Conservation (phyloP, 1,139 yeast species). For the Taphrina pruni region DNA sequence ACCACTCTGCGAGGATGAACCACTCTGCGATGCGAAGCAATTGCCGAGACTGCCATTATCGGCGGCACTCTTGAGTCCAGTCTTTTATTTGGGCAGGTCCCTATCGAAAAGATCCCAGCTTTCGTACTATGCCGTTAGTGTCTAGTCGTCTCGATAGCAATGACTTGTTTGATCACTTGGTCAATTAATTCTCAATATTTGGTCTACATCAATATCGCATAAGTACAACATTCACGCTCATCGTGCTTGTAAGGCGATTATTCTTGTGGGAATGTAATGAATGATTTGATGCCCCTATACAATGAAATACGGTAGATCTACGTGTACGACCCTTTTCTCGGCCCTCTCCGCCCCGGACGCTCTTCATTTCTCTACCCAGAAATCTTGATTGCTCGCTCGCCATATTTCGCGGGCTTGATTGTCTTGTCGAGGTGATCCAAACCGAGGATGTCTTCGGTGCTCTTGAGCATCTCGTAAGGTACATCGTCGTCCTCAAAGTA, state of each 20-base stretch:
- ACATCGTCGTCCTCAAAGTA: slow-evolving; percentile 59
- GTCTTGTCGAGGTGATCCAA: slow-evolving; percentile 85
- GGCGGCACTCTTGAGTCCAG: slow-evolving; percentile 11
- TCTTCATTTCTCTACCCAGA: neutral
- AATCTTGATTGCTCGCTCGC: slow-evolving; percentile 45
- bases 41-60: slow-evolving; percentile 7
- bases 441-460: slow-evolving; percentile 62
- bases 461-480: slow-evolving; percentile 64
- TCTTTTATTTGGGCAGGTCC: neutral
- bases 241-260: too few relatives aligned
- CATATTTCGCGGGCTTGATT: slow-evolving; percentile 48
- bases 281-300: slow-evolving; percentile 12
- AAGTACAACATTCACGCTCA: too few relatives aligned
- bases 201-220: too few relatives aligned
- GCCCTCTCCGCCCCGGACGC: too few relatives aligned
- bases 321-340: neutral
- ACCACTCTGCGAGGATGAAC: neutral
- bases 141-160: neutral
- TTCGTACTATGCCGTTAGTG: slow-evolving; percentile 14
- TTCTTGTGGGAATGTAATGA: neutral
- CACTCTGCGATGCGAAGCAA: neutral
- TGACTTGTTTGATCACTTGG: too few relatives aligned
- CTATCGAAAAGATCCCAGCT: neutral
- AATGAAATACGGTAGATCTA: slow-evolving; percentile 8
- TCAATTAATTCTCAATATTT: too few relatives aligned